Percentiles rank a stretch among this genome's conserved stretches.
phyloP scores from a whole-genome alignment of 306 rosid genomes.

The Crataegus laevigata region DNA sequence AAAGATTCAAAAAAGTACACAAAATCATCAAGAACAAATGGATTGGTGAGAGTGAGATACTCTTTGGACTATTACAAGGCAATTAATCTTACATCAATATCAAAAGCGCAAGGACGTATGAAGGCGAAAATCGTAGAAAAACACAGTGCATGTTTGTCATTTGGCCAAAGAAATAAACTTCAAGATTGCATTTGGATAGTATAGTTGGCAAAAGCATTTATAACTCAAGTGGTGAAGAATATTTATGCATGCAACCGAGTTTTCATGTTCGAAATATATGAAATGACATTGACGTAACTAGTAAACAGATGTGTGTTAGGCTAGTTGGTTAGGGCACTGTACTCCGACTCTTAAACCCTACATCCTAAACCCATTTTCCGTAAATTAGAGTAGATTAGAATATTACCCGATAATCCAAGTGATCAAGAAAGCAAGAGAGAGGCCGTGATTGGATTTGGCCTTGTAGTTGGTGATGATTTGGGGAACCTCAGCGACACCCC shows the following conservation, averaged over 20 bases:
- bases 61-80: background rate
- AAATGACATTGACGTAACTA: background rate
- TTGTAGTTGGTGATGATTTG: conserved; percentile 62
- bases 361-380: background rate
- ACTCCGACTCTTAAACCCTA: background rate
- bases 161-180: background rate
- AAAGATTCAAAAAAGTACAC: background rate
- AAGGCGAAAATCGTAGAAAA: background rate
- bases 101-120: background rate
- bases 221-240: background rate
- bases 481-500: conserved; percentile 88
- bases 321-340: background rate
- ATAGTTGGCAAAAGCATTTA: background rate
- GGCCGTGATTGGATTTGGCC: conserved; percentile 65
- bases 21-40: background rate
- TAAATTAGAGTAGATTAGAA: background rate
- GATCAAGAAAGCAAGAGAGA: conserved; percentile 62
- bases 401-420: conserved; percentile 76
- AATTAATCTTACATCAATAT: background rate
- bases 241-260: background rate
- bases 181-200: background rate
- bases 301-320: too few species aligned
- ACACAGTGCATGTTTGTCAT: background rate
- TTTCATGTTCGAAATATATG: too few species aligned
- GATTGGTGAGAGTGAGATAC: background rate